Conservation (phyloP, 805 yeast species). For the Vanderwaltozyma polyspora region DNA sequence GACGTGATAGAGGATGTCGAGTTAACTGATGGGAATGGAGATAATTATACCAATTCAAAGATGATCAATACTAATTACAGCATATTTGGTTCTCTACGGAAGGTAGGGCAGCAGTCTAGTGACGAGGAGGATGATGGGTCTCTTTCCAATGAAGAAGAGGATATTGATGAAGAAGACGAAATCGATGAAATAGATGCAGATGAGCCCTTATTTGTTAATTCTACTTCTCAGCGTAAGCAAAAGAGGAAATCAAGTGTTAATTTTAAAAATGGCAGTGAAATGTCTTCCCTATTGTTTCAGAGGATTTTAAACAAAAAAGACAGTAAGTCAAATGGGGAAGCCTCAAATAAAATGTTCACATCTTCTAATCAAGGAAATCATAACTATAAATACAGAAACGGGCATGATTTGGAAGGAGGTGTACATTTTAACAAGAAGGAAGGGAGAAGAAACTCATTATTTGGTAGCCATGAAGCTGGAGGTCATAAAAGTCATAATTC, state of each 20-base stretch:
- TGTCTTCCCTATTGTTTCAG: slow-evolving; percentile 7
- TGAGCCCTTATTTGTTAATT: slow-evolving; percentile 7
- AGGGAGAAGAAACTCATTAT: too few relatives aligned
- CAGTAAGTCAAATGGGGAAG: neutral
- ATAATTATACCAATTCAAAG: neutral
- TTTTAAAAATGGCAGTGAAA: too few relatives aligned
- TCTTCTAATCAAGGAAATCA: neutral
- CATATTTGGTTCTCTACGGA: slow-evolving; percentile 13
- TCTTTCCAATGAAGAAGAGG: slow-evolving; percentile 10
- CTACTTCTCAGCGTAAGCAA: neutral
- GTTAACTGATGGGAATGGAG: neutral
- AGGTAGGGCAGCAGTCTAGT: slow-evolving; percentile 30
- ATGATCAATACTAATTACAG: neutral
- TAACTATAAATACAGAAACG: neutral
- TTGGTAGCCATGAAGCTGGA: too few relatives aligned
- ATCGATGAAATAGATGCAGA: slow-evolving; percentile 6
- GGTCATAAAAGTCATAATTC: too few relatives aligned
- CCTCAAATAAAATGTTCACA: neutral
- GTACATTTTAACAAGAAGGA: too few relatives aligned
- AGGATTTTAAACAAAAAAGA: slow-evolving; percentile 8
- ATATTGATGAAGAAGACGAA: slow-evolving; percentile 3
- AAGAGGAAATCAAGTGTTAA: neutral
- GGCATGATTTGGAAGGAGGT: too few relatives aligned
- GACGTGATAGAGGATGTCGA: neutral
- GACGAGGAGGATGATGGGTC: slow-evolving; percentile 30